Percentiles rank a stretch among this genome's conserved stretches.
These are phyloP conservation scores for Leucaena leucocephala DNA, from an alignment of 306 rosid genomes.

Conservation along the genomic window DNA sequence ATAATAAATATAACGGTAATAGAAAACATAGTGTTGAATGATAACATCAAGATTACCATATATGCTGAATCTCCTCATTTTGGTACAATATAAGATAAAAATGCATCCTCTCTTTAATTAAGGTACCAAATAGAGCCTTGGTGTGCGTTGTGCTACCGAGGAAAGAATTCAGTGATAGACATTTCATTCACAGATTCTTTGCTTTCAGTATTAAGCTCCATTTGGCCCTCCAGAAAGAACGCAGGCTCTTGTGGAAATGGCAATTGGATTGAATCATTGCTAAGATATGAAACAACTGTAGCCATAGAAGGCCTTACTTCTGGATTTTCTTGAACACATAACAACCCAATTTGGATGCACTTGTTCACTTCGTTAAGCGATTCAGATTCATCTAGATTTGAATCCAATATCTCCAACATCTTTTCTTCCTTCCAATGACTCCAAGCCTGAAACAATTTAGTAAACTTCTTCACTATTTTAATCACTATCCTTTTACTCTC, in stretches of 20 bases:
- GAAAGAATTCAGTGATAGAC: not conserved
- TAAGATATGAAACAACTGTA: constrained; percentile 30
- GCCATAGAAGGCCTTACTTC: constrained; percentile 42
- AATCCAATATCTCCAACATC: constrained; percentile 1
- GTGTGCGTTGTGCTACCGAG: not conserved
- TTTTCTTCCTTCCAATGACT: constrained; percentile 36
- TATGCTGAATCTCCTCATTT: not conserved
- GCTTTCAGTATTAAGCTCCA: not conserved
- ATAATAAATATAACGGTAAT: no score
- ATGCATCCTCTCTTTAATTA: not conserved
- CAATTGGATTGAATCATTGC: not conserved
- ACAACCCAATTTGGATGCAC: constrained; percentile 43
- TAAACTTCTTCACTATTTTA: not conserved
- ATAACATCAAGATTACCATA: not conserved
- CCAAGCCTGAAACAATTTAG: constrained; percentile 33
- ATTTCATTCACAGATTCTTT: not conserved
- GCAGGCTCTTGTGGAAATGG: constrained; percentile 30
- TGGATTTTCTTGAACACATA: constrained; percentile 50
- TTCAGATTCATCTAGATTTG: not conserved
- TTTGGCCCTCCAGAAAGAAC: not conserved
- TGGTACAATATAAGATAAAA: not conserved
- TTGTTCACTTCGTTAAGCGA: constrained; percentile 14
- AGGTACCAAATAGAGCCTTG: not conserved
- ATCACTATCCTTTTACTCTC: not conserved
- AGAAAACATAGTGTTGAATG: not conserved